A percentile compares a stretch with the other conserved stretches of the same genome.
Conservation (phyloP, 805 yeast species). For the Kluyveromyces siamensis region DNA sequence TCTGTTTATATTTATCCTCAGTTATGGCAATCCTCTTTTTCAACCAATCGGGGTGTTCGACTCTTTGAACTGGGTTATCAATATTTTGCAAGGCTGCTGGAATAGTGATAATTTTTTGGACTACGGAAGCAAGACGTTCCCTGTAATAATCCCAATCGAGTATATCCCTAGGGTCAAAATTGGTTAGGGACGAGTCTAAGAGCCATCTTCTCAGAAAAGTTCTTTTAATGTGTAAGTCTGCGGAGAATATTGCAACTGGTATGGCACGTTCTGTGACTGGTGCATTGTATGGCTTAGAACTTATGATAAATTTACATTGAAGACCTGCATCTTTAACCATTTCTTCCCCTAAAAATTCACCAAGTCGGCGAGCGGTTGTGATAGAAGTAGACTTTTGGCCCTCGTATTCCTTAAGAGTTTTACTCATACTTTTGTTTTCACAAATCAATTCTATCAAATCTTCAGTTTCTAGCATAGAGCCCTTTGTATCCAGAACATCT, state of each 20-base stretch:
- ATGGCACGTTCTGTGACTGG: slow-evolving; percentile 95
- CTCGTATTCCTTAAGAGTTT: slow-evolving; percentile 80
- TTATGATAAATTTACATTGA: slow-evolving; percentile 88
- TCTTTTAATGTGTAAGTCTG: slow-evolving; percentile 63
- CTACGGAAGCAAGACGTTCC: slow-evolving; percentile 84
- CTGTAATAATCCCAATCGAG: slow-evolving; percentile 91
- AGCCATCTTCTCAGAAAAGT: slow-evolving; percentile 81
- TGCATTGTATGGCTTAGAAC: slow-evolving; percentile 70
- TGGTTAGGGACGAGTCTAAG: slow-evolving; percentile 61
- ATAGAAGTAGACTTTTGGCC: slow-evolving; percentile 90
- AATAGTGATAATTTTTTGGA: slow-evolving; percentile 89
- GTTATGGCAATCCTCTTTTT: slow-evolving; percentile 48
- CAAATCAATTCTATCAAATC: slow-evolving; percentile 92
- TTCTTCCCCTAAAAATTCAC: slow-evolving; percentile 90
- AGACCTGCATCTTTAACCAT: slow-evolving; percentile 96
- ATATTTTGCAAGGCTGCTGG: slow-evolving; percentile 94
- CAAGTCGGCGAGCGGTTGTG: slow-evolving; percentile 87
- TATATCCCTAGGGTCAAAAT: slow-evolving; percentile 80
- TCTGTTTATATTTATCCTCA: slow-evolving; percentile 66
- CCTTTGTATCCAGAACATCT: slow-evolving; percentile 83
- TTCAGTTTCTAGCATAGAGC: slow-evolving; percentile 81
- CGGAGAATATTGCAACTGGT: slow-evolving; percentile 91
- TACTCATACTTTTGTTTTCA: slow-evolving; percentile 93
- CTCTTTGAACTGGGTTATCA: slow-evolving; percentile 88
- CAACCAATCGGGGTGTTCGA: slow-evolving; percentile 92